These are phyloP conservation scores for Podosphaera fusca DNA, from an alignment of 2,329 filamentous ascomycete species.

Conservation along the genomic window DNA sequence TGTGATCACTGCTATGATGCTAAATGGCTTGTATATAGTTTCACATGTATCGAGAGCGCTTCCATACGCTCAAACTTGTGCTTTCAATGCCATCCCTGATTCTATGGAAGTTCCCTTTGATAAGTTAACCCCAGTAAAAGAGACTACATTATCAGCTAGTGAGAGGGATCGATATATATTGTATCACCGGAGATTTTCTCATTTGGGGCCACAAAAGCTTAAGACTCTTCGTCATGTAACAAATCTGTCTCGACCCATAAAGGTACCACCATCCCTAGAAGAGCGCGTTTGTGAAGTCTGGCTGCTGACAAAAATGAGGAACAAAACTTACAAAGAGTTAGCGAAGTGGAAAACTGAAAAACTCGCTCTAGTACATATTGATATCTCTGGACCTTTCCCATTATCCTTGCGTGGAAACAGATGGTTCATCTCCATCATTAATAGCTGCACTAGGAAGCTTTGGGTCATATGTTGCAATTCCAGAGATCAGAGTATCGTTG, in stretches of 20 bases:
- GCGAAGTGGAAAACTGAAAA: no score
- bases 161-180: neutral
- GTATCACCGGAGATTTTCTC: neutral
- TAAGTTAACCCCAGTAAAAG: neutral
- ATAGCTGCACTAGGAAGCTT: neutral
- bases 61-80: neutral
- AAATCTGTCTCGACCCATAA: neutral
- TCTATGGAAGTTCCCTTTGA: neutral
- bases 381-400: no score
- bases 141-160: neutral
- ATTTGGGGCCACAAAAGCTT: neutral
- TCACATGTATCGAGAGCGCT: neutral
- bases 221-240: neutral
- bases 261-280: neutral
- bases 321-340: no score
- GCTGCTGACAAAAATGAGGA: no score
- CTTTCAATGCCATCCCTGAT: neutral
- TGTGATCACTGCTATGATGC: neutral
- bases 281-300: no score
- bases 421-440: no score
- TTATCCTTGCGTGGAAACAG: no score
- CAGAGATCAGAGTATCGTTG: neutral
- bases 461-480: neutral
- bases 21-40: neutral
- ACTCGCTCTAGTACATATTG: no score